Conservation (phyloP, 495 filamentous ascomycete genomes). For the Hypoxylon perforatum region DNA sequence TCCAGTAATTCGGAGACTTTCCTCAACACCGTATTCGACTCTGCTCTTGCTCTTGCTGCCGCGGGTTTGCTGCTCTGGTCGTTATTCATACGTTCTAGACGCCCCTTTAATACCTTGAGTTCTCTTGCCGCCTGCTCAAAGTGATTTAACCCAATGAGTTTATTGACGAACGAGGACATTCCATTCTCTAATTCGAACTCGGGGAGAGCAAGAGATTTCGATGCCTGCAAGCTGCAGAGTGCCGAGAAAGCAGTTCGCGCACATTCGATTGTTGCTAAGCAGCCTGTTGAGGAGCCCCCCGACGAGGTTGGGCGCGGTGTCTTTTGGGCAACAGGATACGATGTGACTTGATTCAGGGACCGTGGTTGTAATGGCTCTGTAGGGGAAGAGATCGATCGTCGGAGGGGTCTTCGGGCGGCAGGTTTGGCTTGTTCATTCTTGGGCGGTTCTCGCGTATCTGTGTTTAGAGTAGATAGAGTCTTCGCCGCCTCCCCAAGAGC, state of each 20-base stretch:
- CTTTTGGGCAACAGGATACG: slow-evolving; percentile 51
- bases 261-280: slow-evolving; percentile 73
- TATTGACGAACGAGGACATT: slow-evolving; percentile 78
- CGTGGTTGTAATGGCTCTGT: slow-evolving; percentile 63
- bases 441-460: slow-evolving; percentile 37
- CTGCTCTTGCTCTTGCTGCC: slow-evolving; percentile 29
- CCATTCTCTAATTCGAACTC: slow-evolving; percentile 85
- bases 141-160: slow-evolving; percentile 75
- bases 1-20: slow-evolving; percentile 71
- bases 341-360: slow-evolving; percentile 63
- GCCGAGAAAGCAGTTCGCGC: slow-evolving; percentile 77
- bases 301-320: slow-evolving; percentile 16
- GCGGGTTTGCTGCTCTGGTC: slow-evolving; percentile 45
- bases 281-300: slow-evolving; percentile 41
- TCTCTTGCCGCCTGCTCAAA: slow-evolving; percentile 83
- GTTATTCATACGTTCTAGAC: slow-evolving; percentile 59
- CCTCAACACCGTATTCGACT: slow-evolving; percentile 52
- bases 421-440: slow-evolving; percentile 50
- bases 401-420: slow-evolving; percentile 49
- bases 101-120: slow-evolving; percentile 73
- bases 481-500: slow-evolving; percentile 79
- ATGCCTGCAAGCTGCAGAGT: slow-evolving; percentile 68
- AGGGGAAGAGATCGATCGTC: slow-evolving; percentile 59
- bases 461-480: slow-evolving; percentile 38
- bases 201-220: slow-evolving; percentile 60